phyloP scores from a whole-genome alignment of 2,329 filamentous ascomycete species.

The Colletotrichum sublineola region DNA sequence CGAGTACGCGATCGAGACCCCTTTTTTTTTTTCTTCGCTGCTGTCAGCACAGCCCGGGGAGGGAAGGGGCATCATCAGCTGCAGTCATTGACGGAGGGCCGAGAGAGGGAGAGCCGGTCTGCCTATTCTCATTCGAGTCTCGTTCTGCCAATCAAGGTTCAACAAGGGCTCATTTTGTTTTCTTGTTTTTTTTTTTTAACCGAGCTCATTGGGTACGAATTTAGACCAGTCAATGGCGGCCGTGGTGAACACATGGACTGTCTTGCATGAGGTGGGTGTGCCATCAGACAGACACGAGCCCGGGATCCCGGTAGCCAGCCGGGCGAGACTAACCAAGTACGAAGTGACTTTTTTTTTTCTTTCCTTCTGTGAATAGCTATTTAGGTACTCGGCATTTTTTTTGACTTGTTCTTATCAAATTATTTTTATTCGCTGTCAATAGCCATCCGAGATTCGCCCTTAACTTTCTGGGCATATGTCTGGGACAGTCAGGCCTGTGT shows the following conservation, averaged over 20 bases:
- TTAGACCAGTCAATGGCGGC: conserved; percentile 21
- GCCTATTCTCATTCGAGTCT: conserved; percentile 11
- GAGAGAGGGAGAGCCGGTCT: not conserved
- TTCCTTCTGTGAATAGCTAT: no score
- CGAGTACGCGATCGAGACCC: not conserved
- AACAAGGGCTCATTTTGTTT: not conserved
- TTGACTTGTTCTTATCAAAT: not conserved
- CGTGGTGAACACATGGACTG: conserved; percentile 32
- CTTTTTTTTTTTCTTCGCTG: no score
- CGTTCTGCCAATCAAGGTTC: conserved; percentile 8
- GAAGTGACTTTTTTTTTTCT: not conserved
- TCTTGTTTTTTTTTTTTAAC: not conserved
- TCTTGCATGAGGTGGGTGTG: conserved; percentile 20
- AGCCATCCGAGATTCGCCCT: no score
- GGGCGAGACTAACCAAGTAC: not conserved
- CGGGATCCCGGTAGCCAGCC: conserved; percentile 2
- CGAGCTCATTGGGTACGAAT: not conserved
- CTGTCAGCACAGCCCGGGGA: not conserved
- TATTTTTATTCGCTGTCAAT: not conserved
- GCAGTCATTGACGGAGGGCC: conserved; percentile 7
- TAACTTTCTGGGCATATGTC: not conserved
- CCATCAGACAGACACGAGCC: not conserved
- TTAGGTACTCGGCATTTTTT: no score
- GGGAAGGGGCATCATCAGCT: not conserved
- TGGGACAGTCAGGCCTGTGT: not conserved